phyloP scores from a whole-genome alignment of 306 rosid genomes.

The Medicago truncatula region DNA sequence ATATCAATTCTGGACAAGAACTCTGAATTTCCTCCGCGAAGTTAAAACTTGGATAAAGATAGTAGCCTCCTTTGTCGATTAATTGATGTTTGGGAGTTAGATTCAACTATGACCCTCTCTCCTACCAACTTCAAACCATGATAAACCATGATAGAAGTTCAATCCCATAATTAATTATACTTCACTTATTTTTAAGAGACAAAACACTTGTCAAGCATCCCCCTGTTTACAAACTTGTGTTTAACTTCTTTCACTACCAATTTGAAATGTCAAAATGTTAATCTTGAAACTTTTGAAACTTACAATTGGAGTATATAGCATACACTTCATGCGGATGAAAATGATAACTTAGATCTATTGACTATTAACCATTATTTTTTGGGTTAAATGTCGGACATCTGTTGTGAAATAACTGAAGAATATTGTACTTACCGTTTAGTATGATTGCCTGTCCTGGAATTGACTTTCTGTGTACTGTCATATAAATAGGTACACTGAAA shows the following conservation, averaged over 20 bases:
- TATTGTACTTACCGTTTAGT: background rate
- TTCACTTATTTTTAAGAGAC: no score
- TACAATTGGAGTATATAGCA: background rate
- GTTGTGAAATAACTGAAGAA: background rate
- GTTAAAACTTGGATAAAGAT: no score
- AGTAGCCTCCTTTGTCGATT: no score
- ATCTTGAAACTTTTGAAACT: background rate
- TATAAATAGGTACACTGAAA: slow-evolving; percentile 65
- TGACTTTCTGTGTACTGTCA: slow-evolving; percentile 25
- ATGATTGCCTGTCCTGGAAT: slow-evolving; percentile 1
- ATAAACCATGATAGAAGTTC: no score
- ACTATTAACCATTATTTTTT: background rate
- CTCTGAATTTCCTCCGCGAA: no score
- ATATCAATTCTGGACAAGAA: no score
- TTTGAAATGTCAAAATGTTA: slow-evolving; percentile 1
- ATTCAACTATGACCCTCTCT: no score
- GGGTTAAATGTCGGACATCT: slow-evolving; percentile 5
- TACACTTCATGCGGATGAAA: slow-evolving; percentile 3
- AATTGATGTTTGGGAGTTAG: no score
- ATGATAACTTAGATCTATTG: slow-evolving; percentile 1
- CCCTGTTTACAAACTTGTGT: background rate
- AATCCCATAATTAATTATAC: no score
- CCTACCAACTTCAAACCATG: no score
- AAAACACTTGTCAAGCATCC: no score
- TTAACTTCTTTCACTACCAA: background rate